Evolutionary conservation across 805 yeast species (phyloP).

Genomic region (Wickerhamiella lipophila): DNA sequence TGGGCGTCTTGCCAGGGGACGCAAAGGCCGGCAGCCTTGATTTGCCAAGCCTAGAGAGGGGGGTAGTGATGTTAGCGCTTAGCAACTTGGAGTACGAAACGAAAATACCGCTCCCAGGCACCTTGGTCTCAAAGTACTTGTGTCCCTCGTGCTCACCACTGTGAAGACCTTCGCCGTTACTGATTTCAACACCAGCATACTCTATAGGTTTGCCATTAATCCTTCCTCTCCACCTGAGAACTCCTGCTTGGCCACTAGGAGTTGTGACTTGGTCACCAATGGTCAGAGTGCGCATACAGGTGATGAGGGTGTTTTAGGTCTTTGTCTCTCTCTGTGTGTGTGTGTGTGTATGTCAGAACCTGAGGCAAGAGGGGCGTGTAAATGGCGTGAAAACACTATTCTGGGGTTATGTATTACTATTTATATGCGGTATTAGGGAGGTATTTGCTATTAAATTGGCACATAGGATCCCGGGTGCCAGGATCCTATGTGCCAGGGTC

Average conservation of each 20-base stretch:
- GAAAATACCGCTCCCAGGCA: constrained; percentile 63
- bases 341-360: not conserved
- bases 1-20: not conserved
- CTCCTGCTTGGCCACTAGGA: constrained; percentile 62
- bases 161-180: constrained; percentile 65
- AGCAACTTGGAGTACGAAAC: constrained; percentile 32
- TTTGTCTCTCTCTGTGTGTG: not conserved
- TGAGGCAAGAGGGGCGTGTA: not conserved
- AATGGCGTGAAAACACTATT: no score
- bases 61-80: constrained; percentile 17
- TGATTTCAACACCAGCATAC: constrained; percentile 78
- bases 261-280: constrained; percentile 29
- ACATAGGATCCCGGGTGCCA: no score
- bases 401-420: not conserved
- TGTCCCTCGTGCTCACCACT: constrained; percentile 67
- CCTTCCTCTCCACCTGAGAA: constrained; percentile 56
- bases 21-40: constrained; percentile 3
- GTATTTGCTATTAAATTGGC: no score
- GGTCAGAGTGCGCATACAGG: constrained; percentile 11
- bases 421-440: no score
- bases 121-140: constrained; percentile 51
- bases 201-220: constrained; percentile 61
- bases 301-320: not conserved
- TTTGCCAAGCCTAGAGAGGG: constrained; percentile 9
- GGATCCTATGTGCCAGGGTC: no score